These are phyloP conservation scores for Cyclostephanos invisitatus DNA, from an alignment of 108 stramenopile species.

Conservation along the genomic window DNA sequence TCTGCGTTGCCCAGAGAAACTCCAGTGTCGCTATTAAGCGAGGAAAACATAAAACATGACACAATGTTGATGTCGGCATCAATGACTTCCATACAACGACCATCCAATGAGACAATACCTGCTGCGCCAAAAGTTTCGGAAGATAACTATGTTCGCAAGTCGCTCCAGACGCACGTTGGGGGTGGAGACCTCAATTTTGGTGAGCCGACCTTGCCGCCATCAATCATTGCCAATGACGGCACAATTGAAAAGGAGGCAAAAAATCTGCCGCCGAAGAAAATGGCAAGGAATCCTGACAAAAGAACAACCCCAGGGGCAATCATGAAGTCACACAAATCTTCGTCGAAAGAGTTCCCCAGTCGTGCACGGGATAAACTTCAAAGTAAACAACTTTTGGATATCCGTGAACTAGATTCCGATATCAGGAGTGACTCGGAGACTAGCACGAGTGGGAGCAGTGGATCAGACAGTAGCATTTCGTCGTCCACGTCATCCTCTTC, in stretches of 20 bases:
- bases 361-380: not conserved
- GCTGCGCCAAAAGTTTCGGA: not conserved
- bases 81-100: not conserved
- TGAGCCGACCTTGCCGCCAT: not conserved
- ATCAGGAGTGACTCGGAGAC: conserved; percentile 24
- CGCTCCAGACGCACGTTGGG: not conserved
- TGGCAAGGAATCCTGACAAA: conserved; percentile 11
- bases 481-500: conserved; percentile 20
- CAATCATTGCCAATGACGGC: not conserved
- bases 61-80: not conserved
- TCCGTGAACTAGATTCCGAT: conserved; percentile 12
- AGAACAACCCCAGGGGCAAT: not conserved
- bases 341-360: conserved; percentile 1
- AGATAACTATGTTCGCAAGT: not conserved
- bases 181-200: not conserved
- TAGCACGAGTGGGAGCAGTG: conserved; percentile 16
- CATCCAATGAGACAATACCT: not conserved
- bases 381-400: conserved; percentile 21
- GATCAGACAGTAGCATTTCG: conserved; percentile 6
- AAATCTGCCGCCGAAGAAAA: not conserved
- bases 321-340: not conserved
- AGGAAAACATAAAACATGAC: conserved; percentile 4
- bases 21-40: conserved; percentile 36
- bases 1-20: conserved; percentile 43
- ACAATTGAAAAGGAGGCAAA: conserved; percentile 15